phyloP scores from a whole-genome alignment of 352 stramenopile species.

The Globisporangium viniferum region DNA sequence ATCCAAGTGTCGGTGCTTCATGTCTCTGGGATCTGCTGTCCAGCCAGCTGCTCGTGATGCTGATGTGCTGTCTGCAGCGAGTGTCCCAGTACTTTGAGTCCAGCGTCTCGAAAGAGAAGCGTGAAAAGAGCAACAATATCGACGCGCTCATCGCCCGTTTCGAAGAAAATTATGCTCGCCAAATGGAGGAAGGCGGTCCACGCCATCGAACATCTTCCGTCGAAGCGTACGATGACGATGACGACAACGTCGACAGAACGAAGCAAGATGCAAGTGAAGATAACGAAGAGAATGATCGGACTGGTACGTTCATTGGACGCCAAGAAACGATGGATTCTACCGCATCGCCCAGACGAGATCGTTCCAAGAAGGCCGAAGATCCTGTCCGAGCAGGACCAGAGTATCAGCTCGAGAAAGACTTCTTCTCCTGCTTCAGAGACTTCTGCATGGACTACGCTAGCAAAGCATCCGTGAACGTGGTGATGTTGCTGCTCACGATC shows the following conservation, averaged over 20 bases:
- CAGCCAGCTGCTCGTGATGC: constrained; percentile 61
- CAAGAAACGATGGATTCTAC: background rate
- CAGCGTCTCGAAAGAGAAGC: constrained; percentile 30
- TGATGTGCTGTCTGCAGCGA: constrained; percentile 72
- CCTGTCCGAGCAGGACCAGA: background rate
- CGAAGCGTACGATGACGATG: constrained; percentile 50
- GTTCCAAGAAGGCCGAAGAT: background rate
- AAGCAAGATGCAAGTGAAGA: constrained; percentile 31
- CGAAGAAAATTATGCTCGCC: constrained; percentile 44
- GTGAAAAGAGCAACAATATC: constrained; percentile 33
- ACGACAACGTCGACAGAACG: constrained; percentile 43
- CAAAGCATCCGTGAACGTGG: constrained; percentile 72
- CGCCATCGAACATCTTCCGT: constrained; percentile 49
- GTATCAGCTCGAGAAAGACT: constrained; percentile 35
- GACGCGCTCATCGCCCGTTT: constrained; percentile 39
- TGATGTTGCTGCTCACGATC: constrained; percentile 75
- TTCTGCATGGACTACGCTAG: constrained; percentile 74
- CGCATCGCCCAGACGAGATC: background rate
- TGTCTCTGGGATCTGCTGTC: constrained; percentile 54
- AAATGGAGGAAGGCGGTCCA: constrained; percentile 32
- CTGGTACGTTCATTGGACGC: constrained; percentile 6
- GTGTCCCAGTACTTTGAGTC: constrained; percentile 71
- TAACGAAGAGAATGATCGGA: constrained; percentile 17
- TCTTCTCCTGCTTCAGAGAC: constrained; percentile 58
- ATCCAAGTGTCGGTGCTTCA: constrained; percentile 25